Conservation (phyloP, 2,329 filamentous ascomycete genomes). For the Blastomyces parvus region DNA sequence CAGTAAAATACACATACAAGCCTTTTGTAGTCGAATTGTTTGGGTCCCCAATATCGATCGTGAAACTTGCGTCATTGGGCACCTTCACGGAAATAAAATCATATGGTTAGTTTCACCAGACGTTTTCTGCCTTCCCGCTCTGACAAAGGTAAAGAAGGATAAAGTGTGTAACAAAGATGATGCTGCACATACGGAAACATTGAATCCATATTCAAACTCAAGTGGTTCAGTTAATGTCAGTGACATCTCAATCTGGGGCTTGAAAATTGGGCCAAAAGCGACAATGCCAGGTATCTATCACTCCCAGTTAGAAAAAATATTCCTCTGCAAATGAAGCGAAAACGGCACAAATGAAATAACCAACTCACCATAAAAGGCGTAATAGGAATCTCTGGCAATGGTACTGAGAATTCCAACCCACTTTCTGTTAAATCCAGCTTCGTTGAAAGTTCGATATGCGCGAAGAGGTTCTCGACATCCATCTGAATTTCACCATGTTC, state of each 20-base stretch:
- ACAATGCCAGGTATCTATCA: slow-evolving; percentile 18
- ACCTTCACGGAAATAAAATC: slow-evolving; percentile 11
- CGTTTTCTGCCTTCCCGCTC: neutral
- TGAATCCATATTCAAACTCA: slow-evolving; percentile 19
- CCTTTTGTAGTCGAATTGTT: slow-evolving; percentile 23
- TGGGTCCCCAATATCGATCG: slow-evolving; percentile 14
- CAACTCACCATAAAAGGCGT: slow-evolving; percentile 17
- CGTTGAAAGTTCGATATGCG: slow-evolving; percentile 18
- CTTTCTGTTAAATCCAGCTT: slow-evolving; percentile 12
- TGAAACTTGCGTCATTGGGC: slow-evolving; percentile 15
- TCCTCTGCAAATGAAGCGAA: neutral
- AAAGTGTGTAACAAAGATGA: neutral
- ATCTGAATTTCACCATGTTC: slow-evolving; percentile 17
- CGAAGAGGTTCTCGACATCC: slow-evolving; percentile 15
- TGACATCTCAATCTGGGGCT: slow-evolving; percentile 12
- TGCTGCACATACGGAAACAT: slow-evolving; percentile 15
- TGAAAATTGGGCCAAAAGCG: slow-evolving; percentile 16
- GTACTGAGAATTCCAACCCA: slow-evolving; percentile 14
- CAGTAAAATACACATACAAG: slow-evolving; percentile 21
- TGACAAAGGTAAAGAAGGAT: neutral
- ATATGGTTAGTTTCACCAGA: neutral
- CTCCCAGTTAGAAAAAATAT: neutral
- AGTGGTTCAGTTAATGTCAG: slow-evolving; percentile 12
- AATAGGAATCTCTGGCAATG: slow-evolving; percentile 18
- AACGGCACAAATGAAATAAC: neutral